A percentile compares a stretch with the other conserved stretches of the same genome.
Evolutionary conservation across 2,329 filamentous ascomycete genomes (phyloP).

Genomic region (Botrytis tulipae): DNA sequence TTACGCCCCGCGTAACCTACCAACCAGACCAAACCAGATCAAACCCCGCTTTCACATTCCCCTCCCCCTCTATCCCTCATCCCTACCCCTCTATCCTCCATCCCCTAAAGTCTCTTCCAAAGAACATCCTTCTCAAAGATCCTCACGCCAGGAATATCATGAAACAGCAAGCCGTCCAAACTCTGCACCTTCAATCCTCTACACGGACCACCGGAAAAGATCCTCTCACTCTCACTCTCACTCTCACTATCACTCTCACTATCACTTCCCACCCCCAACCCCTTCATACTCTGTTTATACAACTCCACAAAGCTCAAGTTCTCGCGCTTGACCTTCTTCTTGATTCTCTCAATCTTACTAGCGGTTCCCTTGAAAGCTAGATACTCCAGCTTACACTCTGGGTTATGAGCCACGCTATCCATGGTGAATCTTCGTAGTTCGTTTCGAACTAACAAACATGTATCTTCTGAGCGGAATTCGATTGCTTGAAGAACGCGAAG

Average conservation of each 20-base stretch:
- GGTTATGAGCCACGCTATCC: conserved; percentile 56
- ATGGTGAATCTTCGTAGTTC: conserved; percentile 59
- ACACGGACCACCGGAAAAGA: conserved; percentile 13
- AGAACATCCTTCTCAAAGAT: conserved; percentile 60
- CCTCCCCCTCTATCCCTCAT: too few species aligned
- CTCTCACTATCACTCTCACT: conserved; percentile 16
- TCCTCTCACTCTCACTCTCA: conserved; percentile 35
- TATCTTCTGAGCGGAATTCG: conserved; percentile 54
- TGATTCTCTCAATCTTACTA: conserved; percentile 33
- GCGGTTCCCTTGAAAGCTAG: conserved; percentile 54
- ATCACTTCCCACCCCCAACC: background rate
- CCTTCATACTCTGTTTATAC: background rate
- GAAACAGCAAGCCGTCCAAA: conserved; percentile 44
- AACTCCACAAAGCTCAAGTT: background rate
- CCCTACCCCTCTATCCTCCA: too few species aligned
- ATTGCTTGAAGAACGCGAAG: conserved; percentile 57
- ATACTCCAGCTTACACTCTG: conserved; percentile 56
- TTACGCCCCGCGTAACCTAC: too few species aligned
- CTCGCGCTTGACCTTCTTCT: conserved; percentile 27
- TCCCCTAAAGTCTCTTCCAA: conserved; percentile 42
- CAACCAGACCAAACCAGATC: too few species aligned
- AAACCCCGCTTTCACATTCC: too few species aligned
- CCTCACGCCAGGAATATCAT: conserved; percentile 48
- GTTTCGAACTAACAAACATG: conserved; percentile 51
- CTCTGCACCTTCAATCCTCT: conserved; percentile 40